Conservation (phyloP, 129 eudicot species). For the Flaveria bidentis region DNA sequence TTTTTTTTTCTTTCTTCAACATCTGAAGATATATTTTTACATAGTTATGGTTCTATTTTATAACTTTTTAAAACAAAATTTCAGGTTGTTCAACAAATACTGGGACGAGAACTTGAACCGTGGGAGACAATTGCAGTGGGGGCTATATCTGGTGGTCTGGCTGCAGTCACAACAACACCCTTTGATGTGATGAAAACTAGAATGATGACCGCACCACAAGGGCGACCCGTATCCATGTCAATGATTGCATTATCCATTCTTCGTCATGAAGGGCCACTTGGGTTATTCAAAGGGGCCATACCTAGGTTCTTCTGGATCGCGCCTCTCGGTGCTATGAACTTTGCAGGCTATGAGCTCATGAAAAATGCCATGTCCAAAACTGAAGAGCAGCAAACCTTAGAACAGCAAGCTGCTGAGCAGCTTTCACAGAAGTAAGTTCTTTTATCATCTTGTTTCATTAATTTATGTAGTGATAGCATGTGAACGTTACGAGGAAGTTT, state of each 20-base stretch:
- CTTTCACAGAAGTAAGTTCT: slow-evolving; percentile 43
- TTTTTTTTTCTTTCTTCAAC: slow-evolving; percentile 21
- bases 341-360: slow-evolving; percentile 96
- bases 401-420: slow-evolving; percentile 44
- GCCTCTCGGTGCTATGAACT: slow-evolving; percentile 95
- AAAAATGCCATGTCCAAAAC: slow-evolving; percentile 71
- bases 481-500: slow-evolving; percentile 43
- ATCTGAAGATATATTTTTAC: neutral
- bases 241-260: slow-evolving; percentile 76
- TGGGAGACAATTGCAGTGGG: slow-evolving; percentile 96
- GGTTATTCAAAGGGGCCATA: slow-evolving; percentile 87
- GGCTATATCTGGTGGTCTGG: slow-evolving; percentile 89
- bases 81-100: slow-evolving; percentile 66
- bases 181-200: slow-evolving; percentile 95
- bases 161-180: slow-evolving; percentile 92
- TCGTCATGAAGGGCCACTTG: slow-evolving; percentile 85
- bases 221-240: slow-evolving; percentile 64
- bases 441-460: neutral
- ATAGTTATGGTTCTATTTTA: neutral
- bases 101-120: slow-evolving; percentile 84
- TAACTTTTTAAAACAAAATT: neutral
- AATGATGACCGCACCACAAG: slow-evolving; percentile 92
- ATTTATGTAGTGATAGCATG: slow-evolving; percentile 30
- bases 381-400: slow-evolving; percentile 48
- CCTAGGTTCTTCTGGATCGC: slow-evolving; percentile 99